Conservation (phyloP, 1,139 yeast genomes). For the Dujonia santamariae region DNA sequence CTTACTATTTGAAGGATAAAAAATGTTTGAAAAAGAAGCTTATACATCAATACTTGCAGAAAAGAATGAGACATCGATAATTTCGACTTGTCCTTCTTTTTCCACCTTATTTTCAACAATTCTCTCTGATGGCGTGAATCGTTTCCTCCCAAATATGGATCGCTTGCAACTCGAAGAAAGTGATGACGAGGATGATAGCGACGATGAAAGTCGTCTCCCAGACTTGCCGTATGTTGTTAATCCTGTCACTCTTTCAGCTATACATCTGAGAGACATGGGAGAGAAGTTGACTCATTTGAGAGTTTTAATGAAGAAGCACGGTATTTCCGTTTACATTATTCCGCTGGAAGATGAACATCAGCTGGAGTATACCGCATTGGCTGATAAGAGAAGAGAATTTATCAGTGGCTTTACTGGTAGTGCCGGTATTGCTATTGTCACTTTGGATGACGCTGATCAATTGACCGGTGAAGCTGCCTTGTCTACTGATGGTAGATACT, state of each 20-base stretch:
- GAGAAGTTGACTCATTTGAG: slow-evolving; percentile 34
- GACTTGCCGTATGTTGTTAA: slow-evolving; percentile 23
- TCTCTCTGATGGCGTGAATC: neutral
- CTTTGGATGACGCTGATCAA: slow-evolving; percentile 30
- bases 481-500: slow-evolving; percentile 59
- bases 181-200: slow-evolving; percentile 9
- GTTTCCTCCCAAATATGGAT: neutral
- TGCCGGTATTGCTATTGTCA: slow-evolving; percentile 54
- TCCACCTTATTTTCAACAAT: slow-evolving; percentile 16
- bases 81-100: slow-evolving; percentile 19
- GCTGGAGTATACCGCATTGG: slow-evolving; percentile 49
- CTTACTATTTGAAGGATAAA: no score
- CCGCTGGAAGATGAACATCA: slow-evolving; percentile 64
- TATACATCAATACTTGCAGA: slow-evolving; percentile 7
- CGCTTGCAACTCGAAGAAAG: neutral
- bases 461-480: slow-evolving; percentile 43
- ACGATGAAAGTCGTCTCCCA: slow-evolving; percentile 14
- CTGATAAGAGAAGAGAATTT: slow-evolving; percentile 50
- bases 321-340: slow-evolving; percentile 49
- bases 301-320: slow-evolving; percentile 35
- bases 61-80: slow-evolving; percentile 20
- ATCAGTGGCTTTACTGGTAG: slow-evolving; percentile 56
- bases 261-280: slow-evolving; percentile 9
- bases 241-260: slow-evolving; percentile 10
- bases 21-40: neutral